phyloP scores from a whole-genome alignment of 306 rosid species.

The Quercus cerris region DNA sequence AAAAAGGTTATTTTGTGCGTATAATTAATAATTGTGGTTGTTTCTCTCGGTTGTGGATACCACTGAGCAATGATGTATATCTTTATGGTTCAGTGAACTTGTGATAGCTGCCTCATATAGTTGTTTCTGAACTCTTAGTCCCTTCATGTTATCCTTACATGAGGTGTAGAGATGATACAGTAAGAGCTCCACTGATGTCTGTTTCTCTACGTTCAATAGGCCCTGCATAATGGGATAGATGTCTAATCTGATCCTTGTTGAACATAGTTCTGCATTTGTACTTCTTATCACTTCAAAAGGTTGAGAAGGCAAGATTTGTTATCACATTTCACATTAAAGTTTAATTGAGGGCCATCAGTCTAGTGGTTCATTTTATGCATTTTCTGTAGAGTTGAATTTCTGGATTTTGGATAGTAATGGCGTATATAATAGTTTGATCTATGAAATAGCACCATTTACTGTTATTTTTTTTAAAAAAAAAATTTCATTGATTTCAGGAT shows the following conservation, averaged over 20 bases:
- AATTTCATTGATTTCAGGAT: conserved; percentile 36
- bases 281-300: not conserved
- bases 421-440: not conserved
- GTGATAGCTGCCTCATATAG: not conserved
- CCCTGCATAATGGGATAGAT: too few species aligned
- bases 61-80: not conserved
- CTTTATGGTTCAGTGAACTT: not conserved
- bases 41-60: not conserved
- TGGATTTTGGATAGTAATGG: not conserved
- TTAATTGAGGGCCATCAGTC: not conserved
- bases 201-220: not conserved
- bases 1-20: conserved; percentile 3
- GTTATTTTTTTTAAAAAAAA: not conserved
- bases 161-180: not conserved
- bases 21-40: conserved; percentile 2
- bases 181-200: not conserved
- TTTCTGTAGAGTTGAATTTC: not conserved
- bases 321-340: not conserved
- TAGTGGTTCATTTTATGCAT: not conserved
- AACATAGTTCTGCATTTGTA: too few species aligned
- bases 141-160: not conserved
- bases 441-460: conserved; percentile 9
- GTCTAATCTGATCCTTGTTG: too few species aligned
- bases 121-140: not conserved
- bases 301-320: not conserved